Conservation (phyloP, 208 protist species). For the Strigomonas galati region DNA sequence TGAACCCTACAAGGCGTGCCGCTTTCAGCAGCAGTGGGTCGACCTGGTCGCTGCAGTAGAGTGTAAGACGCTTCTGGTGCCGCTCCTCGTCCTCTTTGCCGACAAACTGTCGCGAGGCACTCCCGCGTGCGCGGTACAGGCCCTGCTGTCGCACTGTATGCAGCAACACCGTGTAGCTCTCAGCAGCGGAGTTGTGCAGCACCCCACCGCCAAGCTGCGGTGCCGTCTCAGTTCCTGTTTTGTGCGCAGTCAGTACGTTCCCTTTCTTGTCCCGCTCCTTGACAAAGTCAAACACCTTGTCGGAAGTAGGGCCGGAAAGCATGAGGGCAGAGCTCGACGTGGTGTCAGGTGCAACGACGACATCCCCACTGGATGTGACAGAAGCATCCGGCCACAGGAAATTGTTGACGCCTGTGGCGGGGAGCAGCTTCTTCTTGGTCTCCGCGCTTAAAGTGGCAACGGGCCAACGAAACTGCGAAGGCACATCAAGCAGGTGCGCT, state of each 20-base stretch:
- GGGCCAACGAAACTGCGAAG: neutral
- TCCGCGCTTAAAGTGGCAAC: neutral
- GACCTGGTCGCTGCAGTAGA: conserved; percentile 73
- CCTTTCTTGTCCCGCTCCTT: neutral
- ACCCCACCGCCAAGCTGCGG: conserved; percentile 40
- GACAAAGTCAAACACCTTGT: conserved; percentile 4
- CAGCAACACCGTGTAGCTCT: conserved; percentile 55
- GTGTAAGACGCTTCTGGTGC: conserved; percentile 27
- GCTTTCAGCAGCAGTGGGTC: conserved; percentile 40
- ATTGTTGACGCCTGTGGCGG: neutral
- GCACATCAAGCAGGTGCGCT: neutral
- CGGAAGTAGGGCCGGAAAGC: neutral
- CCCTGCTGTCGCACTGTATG: conserved; percentile 51
- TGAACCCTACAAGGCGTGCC: conserved; percentile 55
- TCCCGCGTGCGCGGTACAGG: conserved; percentile 28
- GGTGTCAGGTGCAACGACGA: neutral
- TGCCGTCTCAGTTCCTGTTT: neutral
- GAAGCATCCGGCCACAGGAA: neutral
- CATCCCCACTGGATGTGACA: neutral
- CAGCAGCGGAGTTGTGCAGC: conserved; percentile 33
- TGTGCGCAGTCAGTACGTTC: no score
- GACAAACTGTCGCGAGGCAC: neutral
- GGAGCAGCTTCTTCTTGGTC: neutral
- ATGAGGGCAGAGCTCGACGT: no score
- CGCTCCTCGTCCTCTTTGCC: conserved; percentile 16